Conservation (phyloP, 495 filamentous ascomycete genomes). For the Neurospora terricola region DNA sequence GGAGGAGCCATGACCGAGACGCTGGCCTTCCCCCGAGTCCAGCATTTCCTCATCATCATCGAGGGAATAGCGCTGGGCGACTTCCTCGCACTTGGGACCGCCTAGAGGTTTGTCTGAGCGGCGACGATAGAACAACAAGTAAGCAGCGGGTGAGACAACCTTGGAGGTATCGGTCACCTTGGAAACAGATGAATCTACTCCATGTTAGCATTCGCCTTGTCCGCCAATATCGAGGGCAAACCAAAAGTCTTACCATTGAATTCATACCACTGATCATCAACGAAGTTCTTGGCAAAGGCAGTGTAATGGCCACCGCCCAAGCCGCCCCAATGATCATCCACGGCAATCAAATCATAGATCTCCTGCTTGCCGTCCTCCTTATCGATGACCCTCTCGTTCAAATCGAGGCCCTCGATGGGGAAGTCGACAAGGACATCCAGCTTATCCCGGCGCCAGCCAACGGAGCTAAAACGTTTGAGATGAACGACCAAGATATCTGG, state of each 20-base stretch:
- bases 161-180: slow-evolving; percentile 39
- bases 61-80: slow-evolving; percentile 48
- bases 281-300: slow-evolving; percentile 83
- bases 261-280: slow-evolving; percentile 79
- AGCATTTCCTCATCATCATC: slow-evolving; percentile 31
- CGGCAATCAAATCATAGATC: slow-evolving; percentile 85
- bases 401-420: slow-evolving; percentile 76
- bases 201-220: slow-evolving; percentile 6
- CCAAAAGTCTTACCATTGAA: slow-evolving; percentile 70
- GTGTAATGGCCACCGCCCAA: slow-evolving; percentile 94
- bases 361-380: slow-evolving; percentile 67
- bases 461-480: slow-evolving; percentile 85
- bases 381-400: slow-evolving; percentile 66
- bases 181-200: slow-evolving; percentile 58
- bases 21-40: slow-evolving; percentile 73
- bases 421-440: slow-evolving; percentile 87
- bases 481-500: slow-evolving; percentile 89
- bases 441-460: slow-evolving; percentile 69
- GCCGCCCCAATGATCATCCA: slow-evolving; percentile 90
- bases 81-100: slow-evolving; percentile 58
- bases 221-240: not conserved
- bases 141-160: slow-evolving; percentile 63
- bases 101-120: slow-evolving; percentile 67
- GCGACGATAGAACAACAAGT: slow-evolving; percentile 93
- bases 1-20: slow-evolving; percentile 74